These are phyloP conservation scores for Xylariaceae sp. DNA, from an alignment of 2,329 filamentous ascomycete species.

Conservation along the genomic window DNA sequence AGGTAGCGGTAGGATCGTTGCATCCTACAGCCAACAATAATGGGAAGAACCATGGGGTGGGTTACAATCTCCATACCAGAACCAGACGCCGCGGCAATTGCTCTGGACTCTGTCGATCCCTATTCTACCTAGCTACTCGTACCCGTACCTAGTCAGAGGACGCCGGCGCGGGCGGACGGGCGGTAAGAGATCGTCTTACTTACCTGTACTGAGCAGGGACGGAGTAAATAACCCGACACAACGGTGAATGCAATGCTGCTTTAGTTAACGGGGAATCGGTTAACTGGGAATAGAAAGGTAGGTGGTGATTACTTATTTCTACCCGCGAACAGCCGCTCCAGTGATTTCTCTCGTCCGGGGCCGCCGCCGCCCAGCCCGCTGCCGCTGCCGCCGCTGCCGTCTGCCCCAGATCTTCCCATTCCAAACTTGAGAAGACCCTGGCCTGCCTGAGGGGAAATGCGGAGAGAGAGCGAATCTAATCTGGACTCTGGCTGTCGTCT, in stretches of 20 bases:
- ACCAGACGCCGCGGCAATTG: too few species aligned
- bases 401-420: slow-evolving; percentile 4
- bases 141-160: not conserved
- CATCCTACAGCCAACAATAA: too few species aligned
- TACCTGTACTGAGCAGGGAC: not conserved
- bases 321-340: not conserved
- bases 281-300: too few species aligned
- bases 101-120: too few species aligned
- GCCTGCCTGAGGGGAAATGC: slow-evolving; percentile 6
- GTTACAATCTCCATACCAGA: too few species aligned
- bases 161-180: too few species aligned
- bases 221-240: not conserved
- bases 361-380: not conserved
- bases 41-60: too few species aligned
- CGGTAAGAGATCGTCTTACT: not conserved
- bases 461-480: slow-evolving; percentile 5
- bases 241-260: slow-evolving; percentile 1
- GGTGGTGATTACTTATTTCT: not conserved
- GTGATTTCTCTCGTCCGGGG: slow-evolving; percentile 6
- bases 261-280: not conserved
- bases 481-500: not conserved
- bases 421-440: not conserved
- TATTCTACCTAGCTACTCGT: not conserved
- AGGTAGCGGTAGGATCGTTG: too few species aligned
- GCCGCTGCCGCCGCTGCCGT: not conserved